A percentile compares a stretch with the other conserved stretches of the same genome.
Evolutionary conservation across 306 rosid species (phyloP).

Genomic region (Casuarina cunninghamiana): DNA sequence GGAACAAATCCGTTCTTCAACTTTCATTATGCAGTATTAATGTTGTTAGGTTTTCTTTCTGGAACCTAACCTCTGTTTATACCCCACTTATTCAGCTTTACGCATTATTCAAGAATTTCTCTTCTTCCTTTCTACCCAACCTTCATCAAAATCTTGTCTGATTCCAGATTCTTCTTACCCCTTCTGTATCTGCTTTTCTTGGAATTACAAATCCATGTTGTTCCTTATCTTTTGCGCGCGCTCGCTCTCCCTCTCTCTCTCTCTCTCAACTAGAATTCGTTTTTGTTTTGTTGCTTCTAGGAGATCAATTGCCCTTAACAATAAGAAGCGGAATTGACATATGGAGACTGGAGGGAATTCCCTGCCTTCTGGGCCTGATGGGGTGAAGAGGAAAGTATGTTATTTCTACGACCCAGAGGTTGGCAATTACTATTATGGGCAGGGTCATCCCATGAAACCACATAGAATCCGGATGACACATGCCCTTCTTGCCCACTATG

Average conservation of each 20-base stretch:
- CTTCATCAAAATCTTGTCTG: neutral
- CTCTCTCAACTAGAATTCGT: neutral
- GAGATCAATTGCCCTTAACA: neutral
- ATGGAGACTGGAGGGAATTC: conserved; percentile 83
- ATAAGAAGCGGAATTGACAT: neutral
- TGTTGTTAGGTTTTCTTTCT: neutral
- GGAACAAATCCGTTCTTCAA: neutral
- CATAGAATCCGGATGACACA: conserved; percentile 90
- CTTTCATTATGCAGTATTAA: neutral
- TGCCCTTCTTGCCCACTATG: conserved; percentile 85
- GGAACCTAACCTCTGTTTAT: neutral
- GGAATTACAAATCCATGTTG: neutral
- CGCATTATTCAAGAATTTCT: neutral
- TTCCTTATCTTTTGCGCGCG: neutral
- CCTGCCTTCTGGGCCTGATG: conserved; percentile 74
- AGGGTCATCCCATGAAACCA: conserved; percentile 96
- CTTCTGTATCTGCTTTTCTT: neutral
- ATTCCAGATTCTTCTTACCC: neutral
- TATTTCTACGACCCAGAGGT: conserved; percentile 90
- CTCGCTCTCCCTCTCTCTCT: neutral
- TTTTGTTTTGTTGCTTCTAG: neutral
- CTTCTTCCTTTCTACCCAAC: neutral
- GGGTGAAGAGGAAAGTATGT: conserved; percentile 74
- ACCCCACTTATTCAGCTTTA: neutral
- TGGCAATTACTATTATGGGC: conserved; percentile 88